A percentile compares a stretch with the other conserved stretches of the same genome.
phyloP scores from a whole-genome alignment of 257 asterid genomes.

The Catharanthus roseus region DNA sequence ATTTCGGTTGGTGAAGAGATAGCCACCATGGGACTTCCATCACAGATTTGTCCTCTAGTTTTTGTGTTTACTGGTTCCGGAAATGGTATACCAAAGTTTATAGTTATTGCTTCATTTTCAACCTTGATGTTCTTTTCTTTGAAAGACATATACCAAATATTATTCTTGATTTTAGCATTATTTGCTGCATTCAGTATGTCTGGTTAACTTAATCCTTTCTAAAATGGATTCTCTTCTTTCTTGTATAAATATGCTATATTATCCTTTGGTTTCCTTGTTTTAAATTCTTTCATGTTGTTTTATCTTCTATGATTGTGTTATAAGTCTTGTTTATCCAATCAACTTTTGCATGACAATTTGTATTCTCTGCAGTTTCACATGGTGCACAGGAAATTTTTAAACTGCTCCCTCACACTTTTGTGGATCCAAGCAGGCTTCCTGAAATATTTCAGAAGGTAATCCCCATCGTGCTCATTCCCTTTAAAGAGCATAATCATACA shows the following conservation, averaged over 20 bases:
- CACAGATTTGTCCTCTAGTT: constrained; percentile 79
- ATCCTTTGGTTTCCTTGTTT: neutral
- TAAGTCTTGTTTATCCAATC: constrained; percentile 1
- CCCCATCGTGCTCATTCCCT: neutral
- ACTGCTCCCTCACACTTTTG: constrained; percentile 87
- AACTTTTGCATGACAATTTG: neutral
- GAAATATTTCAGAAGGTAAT: constrained; percentile 60
- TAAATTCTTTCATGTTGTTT: neutral
- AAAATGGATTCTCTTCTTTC: neutral
- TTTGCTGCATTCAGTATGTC: constrained; percentile 1
- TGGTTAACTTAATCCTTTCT: neutral
- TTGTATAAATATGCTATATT: neutral
- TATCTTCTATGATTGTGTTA: neutral
- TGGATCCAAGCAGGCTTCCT: constrained; percentile 69
- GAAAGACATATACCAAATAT: neutral
- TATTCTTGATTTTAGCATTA: neutral
- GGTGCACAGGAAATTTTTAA: constrained; percentile 92
- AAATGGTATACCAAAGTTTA: constrained; percentile 52
- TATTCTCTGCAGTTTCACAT: constrained; percentile 56
- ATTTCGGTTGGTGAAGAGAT: constrained; percentile 96
- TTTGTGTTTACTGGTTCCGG: constrained; percentile 89
- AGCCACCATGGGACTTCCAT: constrained; percentile 81
- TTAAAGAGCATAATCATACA: neutral
- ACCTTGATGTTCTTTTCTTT: neutral
- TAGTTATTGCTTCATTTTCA: neutral